Conservation (phyloP, 768 basidiomycete species). For the Pisolithus marmoratus region DNA sequence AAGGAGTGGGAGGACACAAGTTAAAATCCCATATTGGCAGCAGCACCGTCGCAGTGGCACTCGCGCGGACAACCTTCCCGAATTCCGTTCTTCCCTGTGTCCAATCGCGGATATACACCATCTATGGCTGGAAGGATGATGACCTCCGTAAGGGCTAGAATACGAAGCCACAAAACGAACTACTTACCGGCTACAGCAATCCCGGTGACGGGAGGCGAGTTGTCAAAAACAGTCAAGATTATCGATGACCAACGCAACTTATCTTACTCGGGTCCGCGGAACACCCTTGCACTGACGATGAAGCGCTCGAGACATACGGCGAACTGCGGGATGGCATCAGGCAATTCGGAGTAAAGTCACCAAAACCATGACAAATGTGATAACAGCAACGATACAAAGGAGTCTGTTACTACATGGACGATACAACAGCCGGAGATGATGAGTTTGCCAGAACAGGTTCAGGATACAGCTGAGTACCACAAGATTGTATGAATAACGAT, state of each 20-base stretch:
- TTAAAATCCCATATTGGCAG: too few species aligned
- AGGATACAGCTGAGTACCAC: constrained; percentile 7
- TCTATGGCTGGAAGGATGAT: too few species aligned
- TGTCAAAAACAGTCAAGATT: background rate
- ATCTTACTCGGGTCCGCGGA: background rate
- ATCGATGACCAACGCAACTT: background rate
- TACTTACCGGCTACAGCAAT: background rate
- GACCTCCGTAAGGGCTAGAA: too few species aligned
- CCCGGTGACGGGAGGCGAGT: background rate
- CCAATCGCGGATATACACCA: too few species aligned
- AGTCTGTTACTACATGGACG: background rate
- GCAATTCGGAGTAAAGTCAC: background rate
- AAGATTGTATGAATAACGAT: background rate
- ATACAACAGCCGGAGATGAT: background rate
- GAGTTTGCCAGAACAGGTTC: background rate
- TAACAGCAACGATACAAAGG: background rate
- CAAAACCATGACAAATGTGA: background rate
- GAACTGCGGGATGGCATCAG: too few species aligned
- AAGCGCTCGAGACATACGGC: background rate
- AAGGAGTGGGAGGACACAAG: too few species aligned
- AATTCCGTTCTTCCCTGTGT: too few species aligned
- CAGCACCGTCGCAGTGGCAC: too few species aligned
- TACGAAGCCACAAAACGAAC: background rate
- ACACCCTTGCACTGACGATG: background rate
- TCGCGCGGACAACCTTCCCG: too few species aligned